Base-by-base conservation (phyloP, 2,329 filamentous ascomycete species). In the Neurospora sp. region DNA sequence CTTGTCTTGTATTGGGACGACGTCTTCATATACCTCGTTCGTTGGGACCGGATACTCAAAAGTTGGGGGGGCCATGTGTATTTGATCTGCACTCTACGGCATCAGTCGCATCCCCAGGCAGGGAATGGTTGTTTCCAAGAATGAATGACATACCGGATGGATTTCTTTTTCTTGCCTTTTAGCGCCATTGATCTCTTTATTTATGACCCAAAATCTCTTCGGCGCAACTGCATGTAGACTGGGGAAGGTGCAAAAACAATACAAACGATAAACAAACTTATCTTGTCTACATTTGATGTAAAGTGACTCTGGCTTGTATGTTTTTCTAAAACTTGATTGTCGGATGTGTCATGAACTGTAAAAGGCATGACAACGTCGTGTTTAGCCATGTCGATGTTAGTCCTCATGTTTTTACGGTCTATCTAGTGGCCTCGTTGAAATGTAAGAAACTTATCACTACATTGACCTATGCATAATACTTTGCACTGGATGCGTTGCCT, bases 191-290 rank as follows among this genome's bases (percentile, higher is more conserved):
- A 68, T 70, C 69, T 52, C 67, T 65, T 68, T 67, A 38, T 66
- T 72, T 68, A 73, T 68, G 72, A 73, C 71, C 70, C 68, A 68
- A 71, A 69, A 62, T 72, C 71, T 71, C 70, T 70, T 73, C 70
- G 72, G 74, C 72, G 73, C 71, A 75, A 67, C 23, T 74, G 73
- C 75, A 75, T 76, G 73, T 77, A 77, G 75, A 76, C 70, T 74
- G 66, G 70, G 67, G 73, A 72, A 70, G 74, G 72, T 73, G 72
- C 72, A 73, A 71, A 69, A 73, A 74, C 74, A 73, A 39, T 39
- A 68, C 15, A 70, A 67, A 43, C 41, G 67, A 70, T 66, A 11
- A 40, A 40, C n/a, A 41, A 66, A 15, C 23, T 33, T 62, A 17
- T 2, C 6, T 17, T 33, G 52, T 57, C 12, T 33, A 8, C 3